phyloP scores from a whole-genome alignment of 139 green algal genomes.

The Picochlorum sp. region DNA sequence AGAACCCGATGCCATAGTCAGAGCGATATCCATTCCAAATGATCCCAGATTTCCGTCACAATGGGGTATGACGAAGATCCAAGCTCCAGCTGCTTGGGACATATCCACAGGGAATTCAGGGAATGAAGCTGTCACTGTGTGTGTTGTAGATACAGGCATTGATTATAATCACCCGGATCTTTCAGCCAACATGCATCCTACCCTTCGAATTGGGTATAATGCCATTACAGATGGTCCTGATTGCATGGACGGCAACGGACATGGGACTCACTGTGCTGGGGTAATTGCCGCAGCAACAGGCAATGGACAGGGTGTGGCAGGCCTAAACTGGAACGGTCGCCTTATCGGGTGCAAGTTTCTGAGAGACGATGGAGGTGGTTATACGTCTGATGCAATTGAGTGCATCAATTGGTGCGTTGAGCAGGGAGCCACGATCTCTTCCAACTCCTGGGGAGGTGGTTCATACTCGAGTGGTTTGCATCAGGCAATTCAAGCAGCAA shows the following conservation, averaged over 20 bases:
- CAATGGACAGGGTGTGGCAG: slow-evolving; percentile 6
- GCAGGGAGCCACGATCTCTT: slow-evolving; percentile 13
- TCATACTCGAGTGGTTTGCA: slow-evolving; percentile 12
- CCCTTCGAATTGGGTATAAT: not conserved
- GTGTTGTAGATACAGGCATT: slow-evolving; percentile 56
- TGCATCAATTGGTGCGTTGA: slow-evolving; percentile 20
- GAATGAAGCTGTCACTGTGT: slow-evolving; percentile 29
- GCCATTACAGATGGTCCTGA: not conserved
- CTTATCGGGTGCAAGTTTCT: slow-evolving; percentile 23
- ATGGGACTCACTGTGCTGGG: slow-evolving; percentile 45
- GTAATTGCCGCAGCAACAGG: slow-evolving; percentile 25
- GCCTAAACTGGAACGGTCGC: slow-evolving; percentile 12
- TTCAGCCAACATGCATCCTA: slow-evolving; percentile 29
- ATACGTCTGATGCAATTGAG: slow-evolving; percentile 22
- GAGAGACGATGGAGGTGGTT: slow-evolving; percentile 1
- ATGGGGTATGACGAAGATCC: slow-evolving; percentile 2
- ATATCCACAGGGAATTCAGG: not conserved
- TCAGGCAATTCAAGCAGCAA: slow-evolving; percentile 4
- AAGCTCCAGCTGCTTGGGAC: slow-evolving; percentile 2
- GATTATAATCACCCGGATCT: slow-evolving; percentile 52
- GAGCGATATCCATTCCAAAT: not conserved
- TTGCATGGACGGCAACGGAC: slow-evolving; percentile 26
- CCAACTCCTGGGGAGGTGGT: slow-evolving; percentile 25
- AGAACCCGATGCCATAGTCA: not conserved
- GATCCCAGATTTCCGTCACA: not conserved